Base-by-base conservation (phyloP, 148 eudicot species). In the Dysphania ambrosioides region DNA sequence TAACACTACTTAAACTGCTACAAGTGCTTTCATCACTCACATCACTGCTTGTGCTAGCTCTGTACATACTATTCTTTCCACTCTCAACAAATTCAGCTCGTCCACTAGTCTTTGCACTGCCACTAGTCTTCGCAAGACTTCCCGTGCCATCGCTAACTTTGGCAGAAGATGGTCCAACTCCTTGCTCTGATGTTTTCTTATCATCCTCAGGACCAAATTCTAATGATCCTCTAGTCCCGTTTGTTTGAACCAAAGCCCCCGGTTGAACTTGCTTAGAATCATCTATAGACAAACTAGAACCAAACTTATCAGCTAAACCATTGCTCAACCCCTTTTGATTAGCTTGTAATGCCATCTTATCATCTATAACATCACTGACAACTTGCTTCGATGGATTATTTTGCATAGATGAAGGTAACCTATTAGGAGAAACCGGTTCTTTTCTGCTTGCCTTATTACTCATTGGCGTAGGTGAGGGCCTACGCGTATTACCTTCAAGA, bases 1-100 rank as follows among this genome's bases (percentile, higher is more conserved):
- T 93, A 21, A 84, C 73, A 68, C 91, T 93, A 80, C 97, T 91
- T 41, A 91, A 87, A 82, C 95, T 91, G 83, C 98, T 89, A 80
- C 86, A 89, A 24, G 87, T 75, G 79, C 98, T 93, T 72, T 89
- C 97, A 65, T 89, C 97, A 68, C 98, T 93, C 71, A 87, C 72
- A 51, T 90, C 95, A 49, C 87, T 91, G 83, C 97, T 86, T 62
- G 97, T 88, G 79, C 97, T 93, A 49, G 89, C 90, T 75, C 93
- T 82, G 74, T 86, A 86, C 72, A 84, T 71, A 79, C 97, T 88
- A 77, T 89, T 88, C 78, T 91, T 89, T 26, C 93, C 97, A 77
- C 96, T 90, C 74, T 90, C 93, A 36, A 87, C 84, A 79, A 82
- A 84, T 68, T 90, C 95, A 32, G 79, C 79, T 56, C 81, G 83